Percentiles rank a stretch among this genome's conserved stretches.
Evolutionary conservation across 306 rosid genomes (phyloP).

Genomic region (Fagus sylvatica): DNA sequence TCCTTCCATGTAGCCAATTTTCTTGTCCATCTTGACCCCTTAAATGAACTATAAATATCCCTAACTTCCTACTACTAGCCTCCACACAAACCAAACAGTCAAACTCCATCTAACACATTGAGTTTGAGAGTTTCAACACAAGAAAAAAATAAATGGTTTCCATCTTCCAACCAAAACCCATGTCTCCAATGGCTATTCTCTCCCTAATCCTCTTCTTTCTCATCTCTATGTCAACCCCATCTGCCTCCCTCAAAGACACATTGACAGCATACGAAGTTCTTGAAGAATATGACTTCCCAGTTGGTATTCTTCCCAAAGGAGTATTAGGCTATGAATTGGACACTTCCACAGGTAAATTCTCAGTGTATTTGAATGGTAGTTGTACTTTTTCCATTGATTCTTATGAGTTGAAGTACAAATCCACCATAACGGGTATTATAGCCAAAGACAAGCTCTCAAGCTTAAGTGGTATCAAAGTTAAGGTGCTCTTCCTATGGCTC

Average conservation of each 20-base stretch:
- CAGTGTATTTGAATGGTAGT: conserved; percentile 37
- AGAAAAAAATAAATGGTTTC: conserved; percentile 1
- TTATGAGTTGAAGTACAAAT: conserved; percentile 48
- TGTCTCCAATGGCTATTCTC: conserved; percentile 16
- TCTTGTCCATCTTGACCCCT: background rate
- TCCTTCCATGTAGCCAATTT: background rate
- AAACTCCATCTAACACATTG: background rate
- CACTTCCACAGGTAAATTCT: conserved; percentile 50
- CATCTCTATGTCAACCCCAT: conserved; percentile 23
- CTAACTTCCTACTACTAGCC: background rate
- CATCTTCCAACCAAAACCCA: conserved; percentile 3
- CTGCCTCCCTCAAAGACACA: conserved; percentile 7
- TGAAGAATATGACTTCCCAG: conserved; percentile 48
- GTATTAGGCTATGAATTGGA: conserved; percentile 41
- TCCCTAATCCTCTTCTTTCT: conserved; percentile 19
- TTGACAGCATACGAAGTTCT: conserved; percentile 44
- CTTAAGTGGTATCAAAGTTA: conserved; percentile 49
- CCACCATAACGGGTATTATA: conserved; percentile 51
- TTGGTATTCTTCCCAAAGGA: conserved; percentile 57
- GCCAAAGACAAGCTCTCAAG: conserved; percentile 36
- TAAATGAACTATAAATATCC: background rate
- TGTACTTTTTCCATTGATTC: conserved; percentile 40
- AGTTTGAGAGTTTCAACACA: background rate
- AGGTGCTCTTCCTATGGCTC: conserved; percentile 47
- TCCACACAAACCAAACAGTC: conserved; percentile 15